These are phyloP conservation scores for Russula foetens DNA, from an alignment of 768 basidiomycete species.

Conservation along the genomic window DNA sequence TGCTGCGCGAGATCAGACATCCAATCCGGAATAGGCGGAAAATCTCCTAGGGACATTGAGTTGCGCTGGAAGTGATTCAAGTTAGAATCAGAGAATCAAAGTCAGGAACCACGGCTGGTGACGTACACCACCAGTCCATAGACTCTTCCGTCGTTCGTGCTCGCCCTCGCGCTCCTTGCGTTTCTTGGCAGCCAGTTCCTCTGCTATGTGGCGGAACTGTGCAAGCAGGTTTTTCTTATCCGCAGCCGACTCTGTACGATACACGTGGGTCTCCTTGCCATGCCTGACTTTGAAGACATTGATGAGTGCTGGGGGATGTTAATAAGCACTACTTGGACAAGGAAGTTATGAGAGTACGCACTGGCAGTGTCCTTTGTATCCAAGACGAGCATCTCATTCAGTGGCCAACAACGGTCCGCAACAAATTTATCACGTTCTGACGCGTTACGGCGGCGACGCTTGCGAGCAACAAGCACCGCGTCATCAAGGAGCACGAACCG, in stretches of 20 bases:
- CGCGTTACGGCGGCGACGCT: conserved; percentile 55
- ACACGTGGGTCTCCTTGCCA: conserved; percentile 91
- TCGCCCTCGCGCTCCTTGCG: conserved; percentile 93
- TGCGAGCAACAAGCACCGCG: conserved; percentile 77
- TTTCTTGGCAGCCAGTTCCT: conserved; percentile 80
- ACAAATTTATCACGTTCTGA: conserved; percentile 66
- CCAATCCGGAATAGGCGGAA: conserved; percentile 68
- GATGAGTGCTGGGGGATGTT: conserved; percentile 50
- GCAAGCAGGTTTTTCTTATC: conserved; percentile 84
- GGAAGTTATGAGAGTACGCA: conserved; percentile 24
- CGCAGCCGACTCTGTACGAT: conserved; percentile 68
- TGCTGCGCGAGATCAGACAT: conserved; percentile 59
- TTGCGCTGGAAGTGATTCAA: conserved; percentile 22
- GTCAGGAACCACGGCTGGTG: neutral
- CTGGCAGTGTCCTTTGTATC: conserved; percentile 95
- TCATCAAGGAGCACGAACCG: conserved; percentile 91
- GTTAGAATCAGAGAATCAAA: neutral
- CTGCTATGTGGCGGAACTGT: conserved; percentile 87
- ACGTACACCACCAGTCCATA: conserved; percentile 46
- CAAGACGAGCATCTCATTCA: conserved; percentile 89
- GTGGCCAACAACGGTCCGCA: conserved; percentile 87
- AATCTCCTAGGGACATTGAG: conserved; percentile 28
- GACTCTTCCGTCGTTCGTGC: conserved; percentile 77
- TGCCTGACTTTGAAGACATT: conserved; percentile 95
- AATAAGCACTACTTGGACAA: neutral